These are phyloP conservation scores for Meripilus lineatus DNA, from an alignment of 1,284 basidiomycete genomes.

Conservation along the genomic window DNA sequence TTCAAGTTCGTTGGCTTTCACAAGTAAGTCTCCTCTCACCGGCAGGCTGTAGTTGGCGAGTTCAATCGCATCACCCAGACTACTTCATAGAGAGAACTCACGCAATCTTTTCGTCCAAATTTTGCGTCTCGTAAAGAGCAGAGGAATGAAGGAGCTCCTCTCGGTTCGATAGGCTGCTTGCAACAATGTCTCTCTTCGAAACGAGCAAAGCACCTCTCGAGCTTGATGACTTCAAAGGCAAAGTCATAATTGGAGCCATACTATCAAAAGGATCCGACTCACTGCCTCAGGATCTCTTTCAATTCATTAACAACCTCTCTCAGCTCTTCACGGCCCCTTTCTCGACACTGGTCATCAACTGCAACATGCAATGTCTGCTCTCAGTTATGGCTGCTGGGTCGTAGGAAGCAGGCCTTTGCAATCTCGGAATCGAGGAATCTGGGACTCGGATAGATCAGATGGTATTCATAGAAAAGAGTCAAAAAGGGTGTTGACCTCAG, in stretches of 20 bases:
- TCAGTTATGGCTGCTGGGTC: slow-evolving; percentile 51
- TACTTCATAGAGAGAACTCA: slow-evolving; percentile 29
- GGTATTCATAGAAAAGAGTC: slow-evolving; percentile 50
- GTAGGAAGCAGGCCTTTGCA: slow-evolving; percentile 62
- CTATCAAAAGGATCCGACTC: slow-evolving; percentile 18
- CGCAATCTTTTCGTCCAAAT: slow-evolving; percentile 51
- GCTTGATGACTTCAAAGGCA: slow-evolving; percentile 34
- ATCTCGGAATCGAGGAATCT: slow-evolving; percentile 66
- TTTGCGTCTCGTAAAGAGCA: slow-evolving; percentile 40
- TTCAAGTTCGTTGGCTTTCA: slow-evolving; percentile 85
- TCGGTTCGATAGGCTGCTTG: slow-evolving; percentile 48
- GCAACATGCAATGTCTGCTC: slow-evolving; percentile 57
- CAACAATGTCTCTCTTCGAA: slow-evolving; percentile 70
- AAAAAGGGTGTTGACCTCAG: slow-evolving; percentile 46
- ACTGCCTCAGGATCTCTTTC: slow-evolving; percentile 45
- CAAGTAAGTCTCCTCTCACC: slow-evolving; percentile 84
- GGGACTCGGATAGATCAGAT: slow-evolving; percentile 61
- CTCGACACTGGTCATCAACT: slow-evolving; percentile 62
- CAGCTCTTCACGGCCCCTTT: slow-evolving; percentile 48
- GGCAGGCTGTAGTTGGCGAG: not conserved
- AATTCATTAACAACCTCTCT: slow-evolving; percentile 46
- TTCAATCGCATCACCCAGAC: slow-evolving; percentile 3
- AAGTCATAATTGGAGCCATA: not conserved
- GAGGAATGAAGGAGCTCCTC: slow-evolving; percentile 61
- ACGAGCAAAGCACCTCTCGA: slow-evolving; percentile 58